phyloP scores from a whole-genome alignment of 768 basidiomycete species.

The Podaxis sp. region DNA sequence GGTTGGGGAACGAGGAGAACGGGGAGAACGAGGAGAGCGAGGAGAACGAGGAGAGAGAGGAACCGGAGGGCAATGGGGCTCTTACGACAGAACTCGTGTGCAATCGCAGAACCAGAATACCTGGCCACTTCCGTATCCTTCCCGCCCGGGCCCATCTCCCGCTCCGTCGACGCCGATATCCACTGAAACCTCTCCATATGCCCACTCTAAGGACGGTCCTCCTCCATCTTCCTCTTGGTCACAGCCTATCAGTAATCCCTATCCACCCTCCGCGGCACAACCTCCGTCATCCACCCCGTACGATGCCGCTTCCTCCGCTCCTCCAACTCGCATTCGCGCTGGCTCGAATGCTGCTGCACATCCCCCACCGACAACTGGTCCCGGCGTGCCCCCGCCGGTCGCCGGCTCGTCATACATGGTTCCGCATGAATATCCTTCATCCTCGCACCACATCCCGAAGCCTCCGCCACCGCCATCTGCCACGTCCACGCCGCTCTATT shows the following conservation, averaged over 20 bases:
- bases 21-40: slow-evolving; percentile 5
- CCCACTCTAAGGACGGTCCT: slow-evolving; percentile 6
- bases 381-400: slow-evolving; percentile 7
- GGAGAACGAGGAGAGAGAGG: slow-evolving; percentile 9
- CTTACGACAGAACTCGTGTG: slow-evolving; percentile 11
- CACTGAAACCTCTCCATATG: slow-evolving; percentile 10
- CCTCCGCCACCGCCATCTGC: slow-evolving; percentile 1
- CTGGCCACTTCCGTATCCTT: slow-evolving; percentile 5
- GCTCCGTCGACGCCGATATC: slow-evolving; percentile 11
- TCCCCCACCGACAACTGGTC: slow-evolving; percentile 7
- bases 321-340: slow-evolving; percentile 3
- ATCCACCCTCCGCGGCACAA: not conserved
- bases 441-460: slow-evolving; percentile 7
- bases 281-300: slow-evolving; percentile 1
- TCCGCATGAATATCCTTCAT: slow-evolving; percentile 2
- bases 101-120: slow-evolving; percentile 13
- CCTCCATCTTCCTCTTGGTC: slow-evolving; percentile 2
- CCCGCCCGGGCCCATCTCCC: slow-evolving; percentile 5
- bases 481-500: slow-evolving; percentile 1
- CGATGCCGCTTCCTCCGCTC: not conserved
- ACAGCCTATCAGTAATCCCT: slow-evolving; percentile 8
- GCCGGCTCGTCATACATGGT: slow-evolving; percentile 8
- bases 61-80: not conserved
- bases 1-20: not conserved
- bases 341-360: slow-evolving; percentile 6